Conservation (phyloP, 345 rosid species). For the Gynandropsis gynandra region DNA sequence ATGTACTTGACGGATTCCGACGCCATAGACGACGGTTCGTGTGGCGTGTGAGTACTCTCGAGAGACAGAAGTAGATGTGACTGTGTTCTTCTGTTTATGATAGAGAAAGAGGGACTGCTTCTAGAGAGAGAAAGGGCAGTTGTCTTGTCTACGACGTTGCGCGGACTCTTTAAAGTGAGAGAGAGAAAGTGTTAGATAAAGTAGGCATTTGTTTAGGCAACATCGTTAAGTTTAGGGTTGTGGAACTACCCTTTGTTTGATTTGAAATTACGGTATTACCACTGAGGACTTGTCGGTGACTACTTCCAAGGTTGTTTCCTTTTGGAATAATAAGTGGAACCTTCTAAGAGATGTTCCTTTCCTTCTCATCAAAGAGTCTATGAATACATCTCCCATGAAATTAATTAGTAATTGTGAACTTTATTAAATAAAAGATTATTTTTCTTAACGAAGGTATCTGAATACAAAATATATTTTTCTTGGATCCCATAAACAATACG, state of each 20-base stretch:
- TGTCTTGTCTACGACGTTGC: constrained; percentile 10
- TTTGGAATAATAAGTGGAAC: background rate
- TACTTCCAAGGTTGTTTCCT: too few species aligned
- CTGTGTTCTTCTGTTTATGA: background rate
- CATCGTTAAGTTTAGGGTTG: constrained; percentile 14
- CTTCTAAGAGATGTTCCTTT: constrained; percentile 15
- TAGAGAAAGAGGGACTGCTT: background rate
- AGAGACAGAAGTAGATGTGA: background rate
- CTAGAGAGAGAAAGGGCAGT: constrained; percentile 1
- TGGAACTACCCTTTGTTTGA: background rate
- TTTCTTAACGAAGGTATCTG: too few species aligned
- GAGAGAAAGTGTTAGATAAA: constrained; percentile 17
- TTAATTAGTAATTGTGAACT: too few species aligned
- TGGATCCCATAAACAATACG: too few species aligned
- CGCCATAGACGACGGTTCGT: constrained; percentile 34
- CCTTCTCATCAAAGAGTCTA: background rate
- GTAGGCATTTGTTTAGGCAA: constrained; percentile 21
- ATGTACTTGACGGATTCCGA: constrained; percentile 44
- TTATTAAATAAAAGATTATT: too few species aligned
- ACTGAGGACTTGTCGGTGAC: background rate
- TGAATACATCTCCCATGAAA: too few species aligned
- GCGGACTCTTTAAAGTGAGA: background rate
- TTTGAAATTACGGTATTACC: constrained; percentile 11
- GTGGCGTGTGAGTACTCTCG: constrained; percentile 12
- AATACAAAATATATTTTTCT: too few species aligned